phyloP scores from a whole-genome alignment of 257 asterid species.

The Nicotiana tomentosiformis region DNA sequence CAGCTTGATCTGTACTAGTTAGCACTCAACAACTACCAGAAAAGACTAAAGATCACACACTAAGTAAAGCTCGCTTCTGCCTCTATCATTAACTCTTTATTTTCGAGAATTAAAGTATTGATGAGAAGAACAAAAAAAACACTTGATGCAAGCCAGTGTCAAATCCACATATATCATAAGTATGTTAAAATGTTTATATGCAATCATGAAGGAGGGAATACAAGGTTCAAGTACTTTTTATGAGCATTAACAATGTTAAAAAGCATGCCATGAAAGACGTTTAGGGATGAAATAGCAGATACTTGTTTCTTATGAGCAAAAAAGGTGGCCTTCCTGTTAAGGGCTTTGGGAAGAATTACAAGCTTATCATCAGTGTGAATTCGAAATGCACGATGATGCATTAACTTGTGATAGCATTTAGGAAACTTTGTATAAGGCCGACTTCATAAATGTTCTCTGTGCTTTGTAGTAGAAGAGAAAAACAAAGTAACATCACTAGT shows the following conservation, averaged over 20 bases:
- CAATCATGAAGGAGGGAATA: background rate
- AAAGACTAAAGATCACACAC: background rate
- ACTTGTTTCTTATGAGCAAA: background rate
- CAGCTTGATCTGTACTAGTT: background rate
- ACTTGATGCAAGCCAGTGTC: background rate
- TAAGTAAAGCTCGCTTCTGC: background rate
- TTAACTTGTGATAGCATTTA: background rate
- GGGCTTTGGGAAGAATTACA: background rate
- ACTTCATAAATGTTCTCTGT: background rate
- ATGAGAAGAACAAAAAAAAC: background rate
- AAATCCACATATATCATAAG: background rate
- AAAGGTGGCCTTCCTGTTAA: background rate
- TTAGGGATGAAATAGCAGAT: background rate
- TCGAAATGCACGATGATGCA: background rate
- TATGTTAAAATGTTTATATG: background rate
- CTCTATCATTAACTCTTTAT: background rate
- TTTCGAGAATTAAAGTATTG: background rate
- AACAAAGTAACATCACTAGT: background rate
- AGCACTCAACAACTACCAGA: background rate
- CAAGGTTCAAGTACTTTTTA: background rate
- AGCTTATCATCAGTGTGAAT: background rate
- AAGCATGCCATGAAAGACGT: background rate
- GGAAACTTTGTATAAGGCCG: background rate
- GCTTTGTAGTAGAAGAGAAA: background rate
- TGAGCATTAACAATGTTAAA: constrained; percentile 2